Percentiles rank a stretch among this genome's conserved stretches.
Conservation (phyloP, 371 early-diverging fungal genomes). For the Mortierella sp. region DNA sequence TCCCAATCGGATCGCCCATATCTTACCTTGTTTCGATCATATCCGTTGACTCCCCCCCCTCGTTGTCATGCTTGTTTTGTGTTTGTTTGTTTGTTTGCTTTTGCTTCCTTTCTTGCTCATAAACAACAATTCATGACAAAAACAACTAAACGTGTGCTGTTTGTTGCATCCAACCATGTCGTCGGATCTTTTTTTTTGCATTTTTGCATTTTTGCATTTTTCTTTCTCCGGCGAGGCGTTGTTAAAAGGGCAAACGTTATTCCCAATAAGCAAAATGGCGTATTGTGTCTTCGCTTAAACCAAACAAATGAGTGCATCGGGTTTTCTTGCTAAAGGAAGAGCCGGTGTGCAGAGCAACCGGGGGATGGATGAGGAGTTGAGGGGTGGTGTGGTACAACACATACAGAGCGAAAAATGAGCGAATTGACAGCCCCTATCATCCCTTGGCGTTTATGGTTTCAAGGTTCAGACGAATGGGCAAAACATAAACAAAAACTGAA, state of each 20-base stretch:
- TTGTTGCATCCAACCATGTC: slow-evolving; percentile 1
- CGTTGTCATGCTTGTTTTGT: background rate
- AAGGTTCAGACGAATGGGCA: background rate
- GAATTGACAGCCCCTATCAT: background rate
- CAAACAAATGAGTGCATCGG: slow-evolving; percentile 1
- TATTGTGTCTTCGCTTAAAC: background rate
- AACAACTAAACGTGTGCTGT: too few species aligned
- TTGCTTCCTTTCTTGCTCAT: background rate
- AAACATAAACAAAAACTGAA: background rate
- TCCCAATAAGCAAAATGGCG: slow-evolving; percentile 15
- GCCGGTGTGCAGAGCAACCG: background rate
- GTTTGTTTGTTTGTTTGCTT: background rate
- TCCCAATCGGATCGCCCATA: background rate
- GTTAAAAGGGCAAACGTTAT: background rate
- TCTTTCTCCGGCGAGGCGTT: slow-evolving; percentile 1
- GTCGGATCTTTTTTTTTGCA: slow-evolving; percentile 7
- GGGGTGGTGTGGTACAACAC: background rate
- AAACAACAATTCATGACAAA: background rate
- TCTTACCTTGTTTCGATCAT: background rate
- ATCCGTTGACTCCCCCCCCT: background rate
- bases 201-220: background rate
- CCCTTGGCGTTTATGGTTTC: background rate
- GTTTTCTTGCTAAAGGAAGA: background rate
- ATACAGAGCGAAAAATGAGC: background rate
- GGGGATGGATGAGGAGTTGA: background rate